Evolutionary conservation across 805 yeast species (phyloP), one percentile per base, ranked within the genome.

Genomic region (Cyberlindnera sargentensis): DNA sequence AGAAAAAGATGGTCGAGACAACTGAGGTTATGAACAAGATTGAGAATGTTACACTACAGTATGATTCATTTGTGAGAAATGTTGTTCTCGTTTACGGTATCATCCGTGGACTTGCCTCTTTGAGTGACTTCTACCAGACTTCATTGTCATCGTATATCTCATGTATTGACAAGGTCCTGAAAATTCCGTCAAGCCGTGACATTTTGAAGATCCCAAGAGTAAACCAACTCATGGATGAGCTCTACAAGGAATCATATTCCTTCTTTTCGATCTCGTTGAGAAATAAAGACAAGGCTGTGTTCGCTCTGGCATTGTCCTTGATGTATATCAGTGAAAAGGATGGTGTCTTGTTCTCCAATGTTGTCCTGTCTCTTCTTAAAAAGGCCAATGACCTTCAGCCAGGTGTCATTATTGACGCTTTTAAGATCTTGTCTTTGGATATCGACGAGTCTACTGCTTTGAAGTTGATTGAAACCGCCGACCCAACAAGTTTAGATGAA

Each of bases 61-160:
- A 73, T 53, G 57, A 63, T 15, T 74, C 78, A 1, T 62, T 86
- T 10, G 87, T 93, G 0, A 53, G 55, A 4, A 75, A 73, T 39
- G 73, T 81, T 31, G 71, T 87, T 1, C 48, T 51, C 8, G 56
- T 86, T 1, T 84, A 69, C 49, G 56, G 64, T 1, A 47, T 80
- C 5, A 52, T 84, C 27, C 72, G 73, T 11, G 49, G 56, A 2
- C 52, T 83, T 5, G 49, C 65, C 20, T 37, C 45, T 0, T 40
- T 78, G n/a, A 73, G 74, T 45, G 59, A 60, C 28, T 75, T 80
- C 47, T 90, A 87, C 58, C 74, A 73, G 39, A 77, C 84, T 50
- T 66, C 87, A 0, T 65, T 82, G 31, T 65, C 68, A 6, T 68
- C 65, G 36, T 70, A 73, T 45, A 51, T 67, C 43, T 44, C 49